Evolutionary conservation across 176 grass and related monocot genomes (phyloP).

Genomic region (Bonia amplexicaulis): DNA sequence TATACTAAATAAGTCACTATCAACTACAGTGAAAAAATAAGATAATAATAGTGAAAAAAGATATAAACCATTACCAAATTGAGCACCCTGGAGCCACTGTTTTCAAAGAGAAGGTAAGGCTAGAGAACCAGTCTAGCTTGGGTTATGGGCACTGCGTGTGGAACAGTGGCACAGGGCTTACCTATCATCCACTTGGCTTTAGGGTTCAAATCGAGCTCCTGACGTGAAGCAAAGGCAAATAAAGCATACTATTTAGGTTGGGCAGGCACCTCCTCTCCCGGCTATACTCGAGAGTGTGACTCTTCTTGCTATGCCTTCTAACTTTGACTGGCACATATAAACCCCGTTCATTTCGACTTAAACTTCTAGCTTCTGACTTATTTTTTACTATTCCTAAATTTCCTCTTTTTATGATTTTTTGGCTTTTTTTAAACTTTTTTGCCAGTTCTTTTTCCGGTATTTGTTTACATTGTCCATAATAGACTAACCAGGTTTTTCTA

Average conservation of each 20-base stretch:
- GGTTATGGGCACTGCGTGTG: background rate
- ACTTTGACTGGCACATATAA: background rate
- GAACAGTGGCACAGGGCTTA: background rate
- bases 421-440: too few relatives aligned
- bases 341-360: too few relatives aligned
- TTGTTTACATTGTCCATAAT: too few relatives aligned
- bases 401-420: too few relatives aligned
- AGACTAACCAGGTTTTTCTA: too few relatives aligned
- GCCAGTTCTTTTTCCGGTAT: too few relatives aligned
- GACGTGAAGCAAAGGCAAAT: background rate
- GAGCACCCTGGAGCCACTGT: background rate
- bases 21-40: too few relatives aligned
- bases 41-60: too few relatives aligned
- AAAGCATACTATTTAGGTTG: background rate
- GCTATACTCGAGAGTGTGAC: background rate
- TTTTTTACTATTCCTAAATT: too few relatives aligned
- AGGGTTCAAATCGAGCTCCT: background rate
- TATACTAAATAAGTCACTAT: too few relatives aligned
- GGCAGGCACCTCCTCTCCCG: background rate
- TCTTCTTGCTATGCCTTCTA: conserved; percentile 13
- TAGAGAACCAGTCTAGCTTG: background rate
- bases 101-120: background rate
- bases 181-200: background rate
- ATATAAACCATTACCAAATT: too few relatives aligned
- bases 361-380: too few relatives aligned